A percentile compares a stretch with the other conserved stretches of the same genome.
phyloP scores from a whole-genome alignment of 176 grass and related monocot genomes.

The Oryza brachyantha region DNA sequence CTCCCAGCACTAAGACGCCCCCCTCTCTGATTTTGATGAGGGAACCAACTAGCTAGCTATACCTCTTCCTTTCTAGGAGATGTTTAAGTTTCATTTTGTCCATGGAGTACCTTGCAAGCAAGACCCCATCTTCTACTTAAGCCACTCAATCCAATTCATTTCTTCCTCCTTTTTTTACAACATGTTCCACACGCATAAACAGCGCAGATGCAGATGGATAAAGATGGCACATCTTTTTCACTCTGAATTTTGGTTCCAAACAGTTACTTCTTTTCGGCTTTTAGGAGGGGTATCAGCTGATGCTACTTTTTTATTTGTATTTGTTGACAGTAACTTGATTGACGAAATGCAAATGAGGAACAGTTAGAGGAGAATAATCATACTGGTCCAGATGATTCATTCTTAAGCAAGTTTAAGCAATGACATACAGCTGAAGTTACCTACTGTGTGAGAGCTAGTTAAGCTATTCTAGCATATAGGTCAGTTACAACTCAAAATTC shows the following conservation, averaged over 20 bases:
- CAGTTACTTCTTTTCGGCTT: background rate
- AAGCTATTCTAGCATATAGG: conserved; percentile 6
- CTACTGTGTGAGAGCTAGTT: background rate
- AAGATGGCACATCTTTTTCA: background rate
- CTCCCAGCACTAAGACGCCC: conserved; percentile 38
- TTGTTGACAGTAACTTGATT: conserved; percentile 24
- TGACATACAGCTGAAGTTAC: conserved; percentile 21
- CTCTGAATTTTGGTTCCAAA: background rate
- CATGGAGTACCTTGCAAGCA: conserved; percentile 73
- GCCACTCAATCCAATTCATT: conserved; percentile 38
- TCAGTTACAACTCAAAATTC: conserved; percentile 24
- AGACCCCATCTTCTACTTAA: conserved; percentile 27
- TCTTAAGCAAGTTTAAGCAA: conserved; percentile 39
- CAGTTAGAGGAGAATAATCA: conserved; percentile 29
- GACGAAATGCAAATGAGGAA: conserved; percentile 31
- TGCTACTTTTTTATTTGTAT: background rate
- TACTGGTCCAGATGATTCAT: conserved; percentile 32
- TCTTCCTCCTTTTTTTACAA: conserved; percentile 29
- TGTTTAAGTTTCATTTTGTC: conserved; percentile 32
- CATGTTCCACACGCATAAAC: background rate
- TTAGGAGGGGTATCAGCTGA: background rate
- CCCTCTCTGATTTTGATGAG: conserved; percentile 43
- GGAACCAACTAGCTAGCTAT: conserved; percentile 37
- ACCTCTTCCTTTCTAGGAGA: conserved; percentile 20
- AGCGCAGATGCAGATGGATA: background rate